These are phyloP conservation scores for Colletotrichum tamarilloi DNA, from an alignment of 2,329 filamentous ascomycete genomes.

Conservation along the genomic window DNA sequence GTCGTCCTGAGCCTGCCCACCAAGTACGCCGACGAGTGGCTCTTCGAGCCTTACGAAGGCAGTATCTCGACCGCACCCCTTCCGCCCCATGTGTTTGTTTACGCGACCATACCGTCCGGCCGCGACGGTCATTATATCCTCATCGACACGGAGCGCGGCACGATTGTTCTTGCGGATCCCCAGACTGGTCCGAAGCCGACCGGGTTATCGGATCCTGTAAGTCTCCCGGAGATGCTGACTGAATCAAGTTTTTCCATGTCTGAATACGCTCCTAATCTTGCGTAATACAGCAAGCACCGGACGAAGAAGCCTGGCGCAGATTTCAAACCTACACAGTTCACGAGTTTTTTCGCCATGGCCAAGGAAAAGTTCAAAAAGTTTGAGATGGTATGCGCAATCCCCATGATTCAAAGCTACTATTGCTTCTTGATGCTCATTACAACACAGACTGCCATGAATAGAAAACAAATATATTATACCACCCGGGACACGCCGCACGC, in stretches of 20 bases:
- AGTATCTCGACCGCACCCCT: neutral
- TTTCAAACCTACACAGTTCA: constrained; percentile 2
- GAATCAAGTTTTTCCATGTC: neutral
- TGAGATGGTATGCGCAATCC: neutral
- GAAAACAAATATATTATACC: neutral
- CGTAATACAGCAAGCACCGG: neutral
- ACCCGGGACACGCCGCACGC: neutral
- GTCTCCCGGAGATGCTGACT: neutral
- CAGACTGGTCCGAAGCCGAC: neutral
- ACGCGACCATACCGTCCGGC: neutral
- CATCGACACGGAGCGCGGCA: constrained; percentile 15
- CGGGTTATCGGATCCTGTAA: constrained; percentile 5
- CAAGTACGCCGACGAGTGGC: constrained; percentile 5
- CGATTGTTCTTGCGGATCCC: constrained; percentile 1
- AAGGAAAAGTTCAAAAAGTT: constrained; percentile 15
- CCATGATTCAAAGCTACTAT: neutral
- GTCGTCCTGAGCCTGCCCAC: neutral
- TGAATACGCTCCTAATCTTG: neutral
- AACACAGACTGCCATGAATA: neutral
- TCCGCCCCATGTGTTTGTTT: constrained; percentile 11
- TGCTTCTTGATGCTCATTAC: neutral
- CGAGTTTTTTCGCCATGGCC: constrained; percentile 17
- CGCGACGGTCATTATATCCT: constrained; percentile 5
- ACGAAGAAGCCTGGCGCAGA: constrained; percentile 15
- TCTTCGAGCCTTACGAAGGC: neutral